Evolutionary conservation across 352 stramenopile species (phyloP).

Genomic region (Pythium phragmitis): DNA sequence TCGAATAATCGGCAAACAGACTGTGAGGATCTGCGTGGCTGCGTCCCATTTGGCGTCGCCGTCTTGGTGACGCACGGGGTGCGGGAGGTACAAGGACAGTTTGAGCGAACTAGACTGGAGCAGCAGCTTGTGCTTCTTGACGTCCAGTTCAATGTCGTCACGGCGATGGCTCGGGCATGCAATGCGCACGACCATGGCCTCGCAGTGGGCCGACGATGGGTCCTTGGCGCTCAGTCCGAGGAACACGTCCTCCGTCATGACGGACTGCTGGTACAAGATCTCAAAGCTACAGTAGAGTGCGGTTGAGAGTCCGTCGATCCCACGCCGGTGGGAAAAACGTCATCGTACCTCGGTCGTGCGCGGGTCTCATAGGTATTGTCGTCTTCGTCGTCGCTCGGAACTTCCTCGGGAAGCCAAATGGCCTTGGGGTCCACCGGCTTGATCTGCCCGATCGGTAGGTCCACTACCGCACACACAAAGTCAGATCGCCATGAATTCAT

Average conservation of each 20-base stretch:
- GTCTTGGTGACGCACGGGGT: constrained; percentile 68
- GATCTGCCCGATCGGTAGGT: constrained; percentile 74
- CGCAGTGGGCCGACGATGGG: constrained; percentile 74
- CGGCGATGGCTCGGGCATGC: constrained; percentile 58
- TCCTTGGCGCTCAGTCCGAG: constrained; percentile 82
- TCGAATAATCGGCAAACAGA: constrained; percentile 74
- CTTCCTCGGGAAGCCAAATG: constrained; percentile 73
- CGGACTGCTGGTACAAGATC: constrained; percentile 84
- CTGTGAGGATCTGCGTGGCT: constrained; percentile 40
- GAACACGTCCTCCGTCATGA: constrained; percentile 87
- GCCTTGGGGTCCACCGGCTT: constrained; percentile 52
- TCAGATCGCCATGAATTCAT: background rate
- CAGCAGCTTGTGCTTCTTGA: constrained; percentile 77
- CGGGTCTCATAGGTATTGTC: constrained; percentile 61
- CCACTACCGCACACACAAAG: constrained; percentile 27
- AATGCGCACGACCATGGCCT: constrained; percentile 78
- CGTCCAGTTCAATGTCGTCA: constrained; percentile 80
- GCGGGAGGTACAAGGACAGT: constrained; percentile 65
- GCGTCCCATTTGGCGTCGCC: constrained; percentile 75
- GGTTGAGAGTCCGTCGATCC: no score
- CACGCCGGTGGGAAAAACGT: background rate
- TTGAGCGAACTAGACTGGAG: constrained; percentile 66
- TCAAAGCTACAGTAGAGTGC: constrained; percentile 42
- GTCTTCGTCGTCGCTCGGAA: constrained; percentile 75
- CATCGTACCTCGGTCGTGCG: constrained; percentile 44